Base-by-base conservation (phyloP, 2,329 filamentous ascomycete species). In the Colletotrichum lentis region DNA sequence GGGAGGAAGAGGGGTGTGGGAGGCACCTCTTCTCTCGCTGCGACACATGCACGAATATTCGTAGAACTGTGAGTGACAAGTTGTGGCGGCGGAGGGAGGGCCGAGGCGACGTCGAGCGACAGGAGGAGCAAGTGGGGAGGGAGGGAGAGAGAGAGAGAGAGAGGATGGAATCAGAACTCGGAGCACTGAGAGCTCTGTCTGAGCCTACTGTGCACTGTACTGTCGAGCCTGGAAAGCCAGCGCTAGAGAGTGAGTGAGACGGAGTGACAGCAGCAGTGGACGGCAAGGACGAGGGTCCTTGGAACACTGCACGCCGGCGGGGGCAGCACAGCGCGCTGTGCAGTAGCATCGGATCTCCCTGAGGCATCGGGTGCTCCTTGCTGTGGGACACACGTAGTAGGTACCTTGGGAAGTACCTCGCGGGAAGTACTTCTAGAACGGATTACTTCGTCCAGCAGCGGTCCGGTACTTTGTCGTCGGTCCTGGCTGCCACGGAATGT, bases 331-430 rank as follows among this genome's bases (percentile, higher is more conserved):
- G 20, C 52, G 60, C 27, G 20, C 41, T 37, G 24, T 55, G 24
- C 37, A 54, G 65, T 65, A 65, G 54, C 55, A 68, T 65, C 61
- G 65, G 65, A 68, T 68, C 65, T 55, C 61, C 61, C 61, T 55
- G 37, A 54, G 60, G 54, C 54, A 24, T 54, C 24, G 39, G 43
- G 24, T 16, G 8, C 18, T 31, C 12, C 47, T 22, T 64, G 55
- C 41, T 58, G 22, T 46, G 46, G 55, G 22, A 27, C 27, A 7
- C n/a, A n/a, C n/a, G n/a, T n/a, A n/a, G n/a, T 31, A 22, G 11
- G 47, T 27, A 8, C 47, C 14, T 50, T 24, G 0, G 0, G 2
- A 16, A 50, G 47, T 27, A 27, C 27, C 27, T 27, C 1, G 27
- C 8, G 27, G 6, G 27, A 8, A 27, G 49, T 52, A 52, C 49